Percentiles rank a stretch among this genome's conserved stretches.
Evolutionary conservation across 116 monocot species (phyloP).

Genomic region (Phalaenopsis hybrid): DNA sequence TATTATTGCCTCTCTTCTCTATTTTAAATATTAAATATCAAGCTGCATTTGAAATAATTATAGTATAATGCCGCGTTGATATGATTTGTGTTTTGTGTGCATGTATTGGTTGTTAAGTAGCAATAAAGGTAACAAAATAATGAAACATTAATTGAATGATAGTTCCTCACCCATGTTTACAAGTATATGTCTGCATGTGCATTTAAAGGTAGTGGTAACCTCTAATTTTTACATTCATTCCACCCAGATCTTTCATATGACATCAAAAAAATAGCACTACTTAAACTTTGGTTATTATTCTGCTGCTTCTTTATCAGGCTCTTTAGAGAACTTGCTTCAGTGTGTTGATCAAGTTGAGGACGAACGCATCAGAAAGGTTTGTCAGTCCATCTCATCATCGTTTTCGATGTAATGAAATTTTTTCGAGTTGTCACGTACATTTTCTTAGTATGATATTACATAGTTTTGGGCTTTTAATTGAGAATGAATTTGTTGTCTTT

Average conservation of each 20-base stretch:
- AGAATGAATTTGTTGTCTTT: neutral
- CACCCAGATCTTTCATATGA: too few species aligned
- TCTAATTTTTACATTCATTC: too few species aligned
- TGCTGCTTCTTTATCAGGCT: constrained; percentile 37
- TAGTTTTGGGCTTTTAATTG: neutral
- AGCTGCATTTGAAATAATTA: neutral
- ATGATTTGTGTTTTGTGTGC: neutral
- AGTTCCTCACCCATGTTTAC: too few species aligned
- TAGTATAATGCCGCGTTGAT: neutral
- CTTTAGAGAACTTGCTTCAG: constrained; percentile 78
- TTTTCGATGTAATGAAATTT: neutral
- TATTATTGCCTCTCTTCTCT: neutral
- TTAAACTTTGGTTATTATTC: neutral
- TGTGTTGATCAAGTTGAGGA: constrained; percentile 79
- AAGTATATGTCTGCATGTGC: too few species aligned
- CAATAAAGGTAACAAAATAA: too few species aligned
- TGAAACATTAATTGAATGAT: too few species aligned
- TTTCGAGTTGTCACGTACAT: neutral
- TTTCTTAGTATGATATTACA: neutral
- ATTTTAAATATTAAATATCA: neutral
- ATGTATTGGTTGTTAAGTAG: too few species aligned
- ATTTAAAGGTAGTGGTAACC: too few species aligned
- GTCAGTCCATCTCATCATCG: neutral
- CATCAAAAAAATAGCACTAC: neutral
- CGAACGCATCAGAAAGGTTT: constrained; percentile 69